Percentiles rank a stretch among this genome's conserved stretches.
phyloP scores from a whole-genome alignment of 805 yeast species.

The Yarrowia hollandica region DNA sequence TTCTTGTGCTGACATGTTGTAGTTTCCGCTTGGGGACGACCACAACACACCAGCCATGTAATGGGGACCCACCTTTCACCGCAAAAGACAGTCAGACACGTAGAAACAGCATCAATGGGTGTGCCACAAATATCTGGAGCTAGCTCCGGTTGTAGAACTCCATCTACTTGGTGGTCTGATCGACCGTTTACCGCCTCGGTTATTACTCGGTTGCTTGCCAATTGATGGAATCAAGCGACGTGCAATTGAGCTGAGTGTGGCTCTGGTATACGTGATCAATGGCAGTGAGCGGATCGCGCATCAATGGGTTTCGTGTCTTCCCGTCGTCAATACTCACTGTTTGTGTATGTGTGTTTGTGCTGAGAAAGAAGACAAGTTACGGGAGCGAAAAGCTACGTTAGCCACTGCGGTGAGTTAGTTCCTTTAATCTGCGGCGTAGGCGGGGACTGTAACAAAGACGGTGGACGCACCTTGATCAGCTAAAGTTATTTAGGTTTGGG shows the following conservation, averaged over 20 bases:
- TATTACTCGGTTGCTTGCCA: neutral
- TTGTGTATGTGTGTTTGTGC: conserved; percentile 27
- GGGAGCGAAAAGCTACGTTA: conserved; percentile 21
- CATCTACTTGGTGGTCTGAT: too few relatives aligned
- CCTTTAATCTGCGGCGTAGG: conserved; percentile 27
- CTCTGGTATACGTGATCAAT: neutral
- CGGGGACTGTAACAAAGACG: conserved; percentile 29
- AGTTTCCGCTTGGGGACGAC: too few relatives aligned
- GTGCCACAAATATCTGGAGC: too few relatives aligned
- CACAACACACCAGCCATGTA: too few relatives aligned
- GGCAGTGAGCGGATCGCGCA: neutral
- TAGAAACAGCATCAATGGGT: too few relatives aligned
- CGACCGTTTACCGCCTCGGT: neutral
- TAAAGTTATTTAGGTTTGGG: conserved; percentile 3
- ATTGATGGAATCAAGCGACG: neutral
- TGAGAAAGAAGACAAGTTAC: conserved; percentile 27
- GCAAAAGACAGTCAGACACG: too few relatives aligned
- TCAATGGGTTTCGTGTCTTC: neutral
- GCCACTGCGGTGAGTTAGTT: conserved; percentile 16
- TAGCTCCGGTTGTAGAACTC: too few relatives aligned
- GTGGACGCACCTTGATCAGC: neutral
- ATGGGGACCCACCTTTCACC: too few relatives aligned
- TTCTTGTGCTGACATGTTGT: too few relatives aligned
- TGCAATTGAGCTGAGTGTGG: conserved; percentile 6
- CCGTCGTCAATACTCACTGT: conserved; percentile 7